These are phyloP conservation scores for Umbelopsis vinacea DNA, from an alignment of 192 early-diverging fungal genomes.

Conservation along the genomic window DNA sequence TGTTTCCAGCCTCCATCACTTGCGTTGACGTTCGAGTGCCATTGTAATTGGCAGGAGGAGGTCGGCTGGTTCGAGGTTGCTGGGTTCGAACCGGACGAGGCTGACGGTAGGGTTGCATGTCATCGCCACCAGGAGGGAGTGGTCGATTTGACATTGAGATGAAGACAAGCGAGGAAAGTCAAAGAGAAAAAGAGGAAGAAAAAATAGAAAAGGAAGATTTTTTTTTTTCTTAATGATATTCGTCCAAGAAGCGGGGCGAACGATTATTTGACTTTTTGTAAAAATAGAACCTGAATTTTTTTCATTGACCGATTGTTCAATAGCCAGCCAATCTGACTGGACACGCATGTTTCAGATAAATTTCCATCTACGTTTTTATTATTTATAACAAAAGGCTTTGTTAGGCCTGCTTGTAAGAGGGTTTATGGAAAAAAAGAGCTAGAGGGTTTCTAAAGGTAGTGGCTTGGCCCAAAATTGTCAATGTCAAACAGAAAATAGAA, in stretches of 20 bases:
- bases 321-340: slow-evolving; percentile 8
- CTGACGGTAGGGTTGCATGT: background rate
- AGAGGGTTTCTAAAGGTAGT: background rate
- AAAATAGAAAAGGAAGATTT: slow-evolving; percentile 11
- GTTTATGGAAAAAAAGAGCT: background rate
- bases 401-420: background rate
- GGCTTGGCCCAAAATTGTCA: background rate
- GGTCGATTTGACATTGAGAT: slow-evolving; percentile 12
- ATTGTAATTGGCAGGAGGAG: slow-evolving; percentile 26
- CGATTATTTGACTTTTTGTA: background rate
- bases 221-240: background rate
- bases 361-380: background rate
- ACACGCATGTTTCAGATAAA: background rate
- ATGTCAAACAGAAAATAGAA: slow-evolving; percentile 12
- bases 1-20: background rate
- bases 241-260: background rate
- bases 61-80: slow-evolving; percentile 25
- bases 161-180: background rate
- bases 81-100: slow-evolving; percentile 3
- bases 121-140: slow-evolving; percentile 6
- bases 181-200: background rate
- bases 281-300: background rate
- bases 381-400: background rate
- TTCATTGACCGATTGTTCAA: background rate
- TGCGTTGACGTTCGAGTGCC: slow-evolving; percentile 11